Evolutionary conservation across 257 asterid genomes (phyloP).

Genomic region (Przewalskia tangutica): DNA sequence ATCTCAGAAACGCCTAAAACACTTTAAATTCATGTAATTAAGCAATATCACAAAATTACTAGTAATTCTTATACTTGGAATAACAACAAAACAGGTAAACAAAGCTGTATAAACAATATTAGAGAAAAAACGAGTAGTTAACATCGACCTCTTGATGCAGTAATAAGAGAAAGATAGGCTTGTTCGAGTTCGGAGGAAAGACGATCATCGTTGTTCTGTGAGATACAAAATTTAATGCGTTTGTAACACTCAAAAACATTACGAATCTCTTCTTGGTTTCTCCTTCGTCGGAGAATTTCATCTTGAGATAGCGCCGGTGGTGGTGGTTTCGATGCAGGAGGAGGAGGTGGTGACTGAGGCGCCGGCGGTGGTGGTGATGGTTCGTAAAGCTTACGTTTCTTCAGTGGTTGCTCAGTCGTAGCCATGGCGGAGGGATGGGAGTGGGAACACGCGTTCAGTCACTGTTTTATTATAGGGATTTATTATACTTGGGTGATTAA

Average conservation of each 20-base stretch:
- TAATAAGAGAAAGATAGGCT: conserved; percentile 63
- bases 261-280: conserved; percentile 77
- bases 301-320: conserved; percentile 42
- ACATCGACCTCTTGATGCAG: conserved; percentile 57
- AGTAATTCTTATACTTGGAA: too few species aligned
- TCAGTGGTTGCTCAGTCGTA: conserved; percentile 44
- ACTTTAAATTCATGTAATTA: not conserved
- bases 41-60: not conserved
- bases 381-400: conserved; percentile 37
- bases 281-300: conserved; percentile 54
- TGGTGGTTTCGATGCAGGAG: conserved; percentile 31
- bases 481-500: not conserved
- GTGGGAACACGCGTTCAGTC: conserved; percentile 4
- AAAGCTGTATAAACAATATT: too few species aligned
- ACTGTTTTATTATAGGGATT: not conserved
- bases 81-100: too few species aligned
- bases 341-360: conserved; percentile 30
- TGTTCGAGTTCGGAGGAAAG: conserved; percentile 46
- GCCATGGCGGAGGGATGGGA: conserved; percentile 16
- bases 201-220: conserved; percentile 37
- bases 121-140: not conserved
- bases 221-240: conserved; percentile 42
- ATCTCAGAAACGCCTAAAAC: not conserved
- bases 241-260: conserved; percentile 55
- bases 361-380: conserved; percentile 38